These are phyloP conservation scores for Knufia fluminis DNA, from an alignment of 2,329 filamentous ascomycete genomes.

Conservation along the genomic window DNA sequence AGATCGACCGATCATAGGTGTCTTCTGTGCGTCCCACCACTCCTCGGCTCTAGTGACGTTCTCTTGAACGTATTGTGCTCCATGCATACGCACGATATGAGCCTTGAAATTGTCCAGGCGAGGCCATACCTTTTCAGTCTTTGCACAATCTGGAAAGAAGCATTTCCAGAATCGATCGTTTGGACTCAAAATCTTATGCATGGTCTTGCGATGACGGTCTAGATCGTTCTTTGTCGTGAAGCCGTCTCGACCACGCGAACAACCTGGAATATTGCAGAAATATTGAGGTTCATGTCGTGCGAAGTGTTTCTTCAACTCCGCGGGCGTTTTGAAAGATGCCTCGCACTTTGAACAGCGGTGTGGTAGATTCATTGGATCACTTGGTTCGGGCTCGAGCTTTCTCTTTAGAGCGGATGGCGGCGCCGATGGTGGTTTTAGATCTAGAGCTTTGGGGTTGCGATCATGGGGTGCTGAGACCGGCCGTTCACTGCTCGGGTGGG, in stretches of 20 bases:
- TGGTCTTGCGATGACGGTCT: slow-evolving; percentile 65
- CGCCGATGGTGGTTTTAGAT: slow-evolving; percentile 6
- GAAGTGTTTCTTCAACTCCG: slow-evolving; percentile 50
- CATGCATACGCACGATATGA: slow-evolving; percentile 64
- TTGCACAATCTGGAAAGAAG: slow-evolving; percentile 46
- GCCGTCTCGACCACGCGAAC: slow-evolving; percentile 48
- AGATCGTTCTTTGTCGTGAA: slow-evolving; percentile 84
- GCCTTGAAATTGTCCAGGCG: slow-evolving; percentile 78
- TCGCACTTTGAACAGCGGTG: slow-evolving; percentile 9
- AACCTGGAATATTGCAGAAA: slow-evolving; percentile 51
- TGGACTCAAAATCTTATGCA: slow-evolving; percentile 47
- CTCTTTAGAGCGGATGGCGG: slow-evolving; percentile 7
- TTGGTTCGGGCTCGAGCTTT: slow-evolving; percentile 7
- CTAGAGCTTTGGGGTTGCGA: slow-evolving; percentile 6
- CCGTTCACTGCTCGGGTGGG: not conserved
- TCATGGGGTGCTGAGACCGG: slow-evolving; percentile 5
- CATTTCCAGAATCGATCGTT: slow-evolving; percentile 51
- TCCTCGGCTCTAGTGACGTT: slow-evolving; percentile 8
- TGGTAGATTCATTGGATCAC: slow-evolving; percentile 3
- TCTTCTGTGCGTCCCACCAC: slow-evolving; percentile 9
- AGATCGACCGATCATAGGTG: slow-evolving; percentile 6
- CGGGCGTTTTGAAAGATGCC: slow-evolving; percentile 8
- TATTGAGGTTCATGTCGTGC: slow-evolving; percentile 61
- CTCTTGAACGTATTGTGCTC: slow-evolving; percentile 9
- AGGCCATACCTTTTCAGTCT: slow-evolving; percentile 63